Evolutionary conservation across 1,139 yeast genomes (phyloP).

Genomic region (Suhomyces yuchorum): DNA sequence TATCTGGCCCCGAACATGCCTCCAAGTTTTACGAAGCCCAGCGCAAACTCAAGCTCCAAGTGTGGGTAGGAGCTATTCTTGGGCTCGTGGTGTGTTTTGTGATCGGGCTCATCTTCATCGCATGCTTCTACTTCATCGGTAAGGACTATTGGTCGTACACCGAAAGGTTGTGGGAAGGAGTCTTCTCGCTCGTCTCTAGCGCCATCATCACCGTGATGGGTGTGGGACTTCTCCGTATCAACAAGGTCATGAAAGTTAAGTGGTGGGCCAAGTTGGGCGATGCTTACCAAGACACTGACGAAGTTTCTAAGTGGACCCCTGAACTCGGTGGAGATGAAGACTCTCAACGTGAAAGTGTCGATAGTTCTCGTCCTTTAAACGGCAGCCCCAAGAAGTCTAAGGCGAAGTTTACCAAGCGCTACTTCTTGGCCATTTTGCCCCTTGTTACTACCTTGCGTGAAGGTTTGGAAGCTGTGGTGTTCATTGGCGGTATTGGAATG

Average conservation of each 20-base stretch:
- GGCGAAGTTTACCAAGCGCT: slow-evolving; percentile 30
- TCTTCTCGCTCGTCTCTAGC: slow-evolving; percentile 79
- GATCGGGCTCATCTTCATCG: slow-evolving; percentile 75
- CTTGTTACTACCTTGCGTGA: slow-evolving; percentile 51
- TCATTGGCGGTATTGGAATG: slow-evolving; percentile 51
- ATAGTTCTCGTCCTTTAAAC: slow-evolving; percentile 19
- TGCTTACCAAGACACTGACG: slow-evolving; percentile 29
- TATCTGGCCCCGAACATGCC: slow-evolving; percentile 19
- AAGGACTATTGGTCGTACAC: slow-evolving; percentile 80
- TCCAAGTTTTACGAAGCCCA: slow-evolving; percentile 18
- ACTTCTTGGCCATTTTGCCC: slow-evolving; percentile 45
- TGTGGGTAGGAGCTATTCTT: slow-evolving; percentile 78
- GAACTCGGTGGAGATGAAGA: neutral
- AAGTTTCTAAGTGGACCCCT: slow-evolving; percentile 3
- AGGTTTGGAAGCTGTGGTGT: slow-evolving; percentile 52
- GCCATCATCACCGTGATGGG: slow-evolving; percentile 89
- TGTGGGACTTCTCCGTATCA: slow-evolving; percentile 77
- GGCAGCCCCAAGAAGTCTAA: slow-evolving; percentile 1
- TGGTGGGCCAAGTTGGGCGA: slow-evolving; percentile 53
- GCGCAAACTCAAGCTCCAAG: slow-evolving; percentile 57
- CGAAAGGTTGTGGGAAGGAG: slow-evolving; percentile 91
- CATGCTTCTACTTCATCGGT: slow-evolving; percentile 74
- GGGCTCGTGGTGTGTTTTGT: slow-evolving; percentile 76
- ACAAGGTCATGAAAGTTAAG: slow-evolving; percentile 52
- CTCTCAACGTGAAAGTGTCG: slow-evolving; percentile 16